Conservation (phyloP, 2,329 filamentous ascomycete genomes). For the Canariomyces notabilis region DNA sequence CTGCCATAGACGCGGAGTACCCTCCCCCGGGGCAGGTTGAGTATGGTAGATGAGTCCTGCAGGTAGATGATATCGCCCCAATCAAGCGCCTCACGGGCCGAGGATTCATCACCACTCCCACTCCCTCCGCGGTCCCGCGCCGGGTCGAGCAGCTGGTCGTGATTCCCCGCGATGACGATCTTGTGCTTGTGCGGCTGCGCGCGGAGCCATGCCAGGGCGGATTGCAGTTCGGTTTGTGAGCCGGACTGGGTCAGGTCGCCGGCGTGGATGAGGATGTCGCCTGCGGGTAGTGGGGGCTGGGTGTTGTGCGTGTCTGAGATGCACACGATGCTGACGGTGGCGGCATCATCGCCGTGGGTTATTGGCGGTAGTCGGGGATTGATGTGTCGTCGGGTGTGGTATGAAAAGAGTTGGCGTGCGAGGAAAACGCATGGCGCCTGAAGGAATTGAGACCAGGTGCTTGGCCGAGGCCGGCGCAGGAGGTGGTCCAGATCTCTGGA, state of each 20-base stretch:
- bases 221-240: constrained; percentile 34
- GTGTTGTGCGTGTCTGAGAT: constrained; percentile 40
- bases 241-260: constrained; percentile 38
- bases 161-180: constrained; percentile 31
- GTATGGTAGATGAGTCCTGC: constrained; percentile 13
- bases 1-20: constrained; percentile 33
- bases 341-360: no score
- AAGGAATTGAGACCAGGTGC: constrained; percentile 13
- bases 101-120: background rate
- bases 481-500: no score
- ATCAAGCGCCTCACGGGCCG: constrained; percentile 3
- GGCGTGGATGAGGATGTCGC: constrained; percentile 39
- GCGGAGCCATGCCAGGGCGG: constrained; percentile 31
- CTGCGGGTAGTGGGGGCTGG: constrained; percentile 31
- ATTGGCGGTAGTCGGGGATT: constrained; percentile 5
- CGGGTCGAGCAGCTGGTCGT: constrained; percentile 16
- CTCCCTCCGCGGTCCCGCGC: background rate
- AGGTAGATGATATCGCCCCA: constrained; percentile 18
- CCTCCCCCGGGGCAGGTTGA: constrained; percentile 29
- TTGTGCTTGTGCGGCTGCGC: constrained; percentile 33
- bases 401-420: constrained; percentile 15
- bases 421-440: constrained; percentile 13
- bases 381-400: constrained; percentile 8
- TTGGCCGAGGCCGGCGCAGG: constrained; percentile 10
- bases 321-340: constrained; percentile 29